Evolutionary conservation across 2,329 filamentous ascomycete species (phyloP).

Genomic region (Curvularia eragrostidis): DNA sequence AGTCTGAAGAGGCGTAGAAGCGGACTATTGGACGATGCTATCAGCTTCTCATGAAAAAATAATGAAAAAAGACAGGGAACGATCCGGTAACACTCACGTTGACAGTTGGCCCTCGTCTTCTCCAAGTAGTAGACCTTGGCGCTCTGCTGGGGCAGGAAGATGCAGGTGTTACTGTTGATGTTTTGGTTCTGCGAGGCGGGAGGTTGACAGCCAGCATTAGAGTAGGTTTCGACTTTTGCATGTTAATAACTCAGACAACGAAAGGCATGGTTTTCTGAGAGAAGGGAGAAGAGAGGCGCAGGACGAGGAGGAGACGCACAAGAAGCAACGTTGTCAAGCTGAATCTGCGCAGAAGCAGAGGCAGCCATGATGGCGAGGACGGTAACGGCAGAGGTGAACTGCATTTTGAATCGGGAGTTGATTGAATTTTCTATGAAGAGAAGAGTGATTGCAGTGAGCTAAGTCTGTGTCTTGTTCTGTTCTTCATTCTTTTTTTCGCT

Average conservation of each 20-base stretch:
- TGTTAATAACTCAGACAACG: background rate
- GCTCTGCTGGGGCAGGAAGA: slow-evolving; percentile 7
- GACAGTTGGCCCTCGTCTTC: slow-evolving; percentile 12
- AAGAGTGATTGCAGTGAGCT: background rate
- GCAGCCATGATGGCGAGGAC: slow-evolving; percentile 12
- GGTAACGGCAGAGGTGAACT: slow-evolving; percentile 9
- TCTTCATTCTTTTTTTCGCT: background rate
- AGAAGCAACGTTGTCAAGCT: slow-evolving; percentile 12
- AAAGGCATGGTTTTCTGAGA: background rate
- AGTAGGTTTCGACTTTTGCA: slow-evolving; percentile 6
- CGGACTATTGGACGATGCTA: slow-evolving; percentile 1
- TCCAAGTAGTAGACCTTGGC: slow-evolving; percentile 11
- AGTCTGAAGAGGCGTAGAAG: slow-evolving; percentile 5
- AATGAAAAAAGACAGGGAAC: background rate
- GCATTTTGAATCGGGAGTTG: slow-evolving; percentile 4
- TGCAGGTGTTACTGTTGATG: slow-evolving; percentile 13
- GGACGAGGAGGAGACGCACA: background rate
- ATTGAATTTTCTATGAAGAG: background rate
- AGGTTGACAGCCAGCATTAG: slow-evolving; percentile 4
- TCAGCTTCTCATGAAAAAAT: no score
- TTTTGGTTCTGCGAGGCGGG: slow-evolving; percentile 5
- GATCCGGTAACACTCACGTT: background rate
- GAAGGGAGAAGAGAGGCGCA: no score
- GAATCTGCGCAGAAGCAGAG: slow-evolving; percentile 7
- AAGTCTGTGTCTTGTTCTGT: background rate